Base-by-base conservation (phyloP, 2,329 filamentous ascomycete species). In the Trichoderma sp. region DNA sequence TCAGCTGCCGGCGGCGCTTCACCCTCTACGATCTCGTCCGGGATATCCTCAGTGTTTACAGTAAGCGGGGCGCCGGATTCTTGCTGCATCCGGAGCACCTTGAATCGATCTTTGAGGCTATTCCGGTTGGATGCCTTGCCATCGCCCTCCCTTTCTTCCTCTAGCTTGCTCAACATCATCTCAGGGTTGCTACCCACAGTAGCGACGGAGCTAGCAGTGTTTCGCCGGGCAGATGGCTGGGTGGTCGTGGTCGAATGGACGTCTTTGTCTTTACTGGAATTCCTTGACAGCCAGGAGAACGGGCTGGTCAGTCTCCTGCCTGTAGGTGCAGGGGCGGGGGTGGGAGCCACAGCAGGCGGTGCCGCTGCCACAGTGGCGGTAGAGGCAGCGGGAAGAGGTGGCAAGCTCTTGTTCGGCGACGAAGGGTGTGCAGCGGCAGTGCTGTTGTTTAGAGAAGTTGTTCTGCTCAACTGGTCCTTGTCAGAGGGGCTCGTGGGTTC, bases 241-340 rank as follows among this genome's bases (percentile, higher is more conserved):
- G 74, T 74, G 45, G 90, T 85, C 6, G 86, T 84, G 13, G 88
- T 85, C 61, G 87, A 84, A 50, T 82, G 77, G 22, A 76, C 74
- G 9, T 87, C 84, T 71, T 85, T 85, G 4, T 84, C 82, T 73
- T 89, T 89, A 61, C 80, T 82, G 39, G 84, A 84, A 76, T 85
- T 90, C 72, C 92, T 84, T 35, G 92, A 92, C 45, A 96, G 85
- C 89, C 92, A 94, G 45, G 92, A 88, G 74, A 97, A 96, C n/a
- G 91, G 92, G 72, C 92, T 92, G 9, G 92, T 94, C 66, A 96
- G 86, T 78, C 95, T 97, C 75, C 93, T 84, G 69, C 85, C 72
- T 13, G 82, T 80, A 2, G 83, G 80, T 45, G 57, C 63, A 58
- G 68, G 68, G 45, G 68, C 32, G 15, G 66, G 57, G 7, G 56